Evolutionary conservation across 345 rosid species (phyloP), one percentile per base, ranked within the genome.

Genomic region (Lumnitzera littorea): DNA sequence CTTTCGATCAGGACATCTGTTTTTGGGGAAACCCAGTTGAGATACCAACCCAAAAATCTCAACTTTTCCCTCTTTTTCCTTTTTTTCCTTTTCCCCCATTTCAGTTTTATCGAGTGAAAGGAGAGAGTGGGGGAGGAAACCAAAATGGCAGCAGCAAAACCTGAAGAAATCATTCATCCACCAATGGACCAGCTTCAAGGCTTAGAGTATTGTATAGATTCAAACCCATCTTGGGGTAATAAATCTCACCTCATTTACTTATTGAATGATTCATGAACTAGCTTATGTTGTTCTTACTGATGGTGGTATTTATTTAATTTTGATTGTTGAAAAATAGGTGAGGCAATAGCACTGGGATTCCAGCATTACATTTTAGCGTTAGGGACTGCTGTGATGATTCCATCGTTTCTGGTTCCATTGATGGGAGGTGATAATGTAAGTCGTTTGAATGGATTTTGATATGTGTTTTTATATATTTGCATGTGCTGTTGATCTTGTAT

Each of bases 151-250:
- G 89, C 91, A 71, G 84, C 87, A 29, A 94, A 94, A 66, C 89
- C 84, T 54, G 97, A 94, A 67, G 99, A 94, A 74, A 91, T 90
- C 31, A 76, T 76, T 51, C 95, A 88, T 63, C 89, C 88, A 16
- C 92, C 99, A 58, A 83, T 82, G 96, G 99, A 94, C 74, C 97
- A 94, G 73, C 99, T 94, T 78, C 99, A 91, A 65, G 97, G 99
- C 48, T 71, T 94, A 50, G 99, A 94, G 85, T 94, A 88, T 49
- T 94, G 99, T 76, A 91, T 94, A 67, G 99, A 94, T 79, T 94
- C 99, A 36, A 94, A 94, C 65, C 99, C 99, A 24, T 88, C 97
- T 55, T 90, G 97, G 97, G 96, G 99, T 94, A 76, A 15, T 70
- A 56, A 63, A 56, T 23, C 51, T 58, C 58, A 11, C 57, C 17